Base-by-base conservation (phyloP, 805 yeast species). In the Cyberlindnera euphorbiiphila region DNA sequence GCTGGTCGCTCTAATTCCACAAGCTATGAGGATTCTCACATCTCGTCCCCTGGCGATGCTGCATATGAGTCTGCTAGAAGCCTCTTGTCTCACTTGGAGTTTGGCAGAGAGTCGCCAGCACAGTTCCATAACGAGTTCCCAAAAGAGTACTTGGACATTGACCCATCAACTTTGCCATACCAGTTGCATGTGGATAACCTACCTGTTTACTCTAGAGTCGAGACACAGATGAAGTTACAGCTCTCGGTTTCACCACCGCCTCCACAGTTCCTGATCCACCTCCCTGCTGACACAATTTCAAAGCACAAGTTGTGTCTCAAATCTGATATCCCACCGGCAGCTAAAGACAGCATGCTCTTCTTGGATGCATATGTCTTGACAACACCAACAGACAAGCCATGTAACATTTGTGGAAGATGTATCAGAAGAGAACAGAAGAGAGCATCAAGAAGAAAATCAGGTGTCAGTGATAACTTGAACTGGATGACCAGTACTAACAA, bases 341-440 rank as follows among this genome's bases (percentile, higher is more conserved):
- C 80, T 16, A 65, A 66, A 39, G 68, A 74, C 26, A 74, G 76
- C 52, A 60, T 81, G 56, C 62, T 85, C 24, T 79, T 66, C 56
- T 65, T 91, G 53, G 96, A 91, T 45, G 78, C 94, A 1, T 83
- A 76, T 58, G 91, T 88, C n/a, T 67, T 88, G 37, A 74, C 81
- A 8, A 72, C 85, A 16, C 71, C 71, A 9, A 57, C 63, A 21
- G 39, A 62, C 34, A 63, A 62, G 35, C 65, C 70, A n/a, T 85
- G 94, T 49, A 78, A 79, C 51, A 88, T 87, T 50, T 91, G 98
- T 65, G 57, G 79, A 17, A 78, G 94, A 53, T 91, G 98, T 68
- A 78, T 89, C 54, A 83, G 88, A 60, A 74, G 98, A 54, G 98
- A 91, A 57, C 81, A 87, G 53, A 87, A 93, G 61, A 74, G 98